Evolutionary conservation across 2,329 filamentous ascomycete genomes (phyloP).

Genomic region (Chaetomiaceae sp.): DNA sequence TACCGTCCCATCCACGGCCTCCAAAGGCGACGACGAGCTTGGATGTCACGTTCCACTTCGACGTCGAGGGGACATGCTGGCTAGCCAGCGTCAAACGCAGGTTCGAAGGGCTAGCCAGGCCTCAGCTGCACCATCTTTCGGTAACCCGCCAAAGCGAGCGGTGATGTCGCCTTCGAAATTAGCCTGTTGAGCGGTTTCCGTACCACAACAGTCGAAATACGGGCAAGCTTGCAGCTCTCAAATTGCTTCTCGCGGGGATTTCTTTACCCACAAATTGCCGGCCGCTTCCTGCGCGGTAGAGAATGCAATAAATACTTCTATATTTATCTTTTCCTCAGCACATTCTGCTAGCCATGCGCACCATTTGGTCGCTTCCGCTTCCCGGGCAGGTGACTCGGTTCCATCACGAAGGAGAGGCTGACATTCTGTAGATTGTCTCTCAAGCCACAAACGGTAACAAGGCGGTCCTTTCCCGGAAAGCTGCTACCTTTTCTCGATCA

Average conservation of each 20-base stretch:
- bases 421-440: neutral
- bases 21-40: too few relatives aligned
- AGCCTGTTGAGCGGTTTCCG: neutral
- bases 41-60: slow-evolving; percentile 2
- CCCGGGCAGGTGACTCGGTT: neutral
- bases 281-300: neutral
- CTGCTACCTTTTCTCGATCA: neutral
- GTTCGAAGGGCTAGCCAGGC: neutral
- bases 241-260: slow-evolving; percentile 6
- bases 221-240: neutral
- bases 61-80: neutral
- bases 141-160: neutral
- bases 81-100: neutral
- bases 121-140: neutral
- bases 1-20: too few relatives aligned
- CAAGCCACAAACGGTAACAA: neutral
- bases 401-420: neutral
- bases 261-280: slow-evolving; percentile 13
- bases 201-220: neutral
- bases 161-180: slow-evolving; percentile 1
- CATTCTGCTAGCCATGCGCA: neutral
- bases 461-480: neutral
- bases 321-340: slow-evolving; percentile 1
- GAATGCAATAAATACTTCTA: slow-evolving; percentile 3
- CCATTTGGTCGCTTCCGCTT: neutral